Base-by-base conservation (phyloP, 177 flowering plant genomes). In the Vitis hybrid region DNA sequence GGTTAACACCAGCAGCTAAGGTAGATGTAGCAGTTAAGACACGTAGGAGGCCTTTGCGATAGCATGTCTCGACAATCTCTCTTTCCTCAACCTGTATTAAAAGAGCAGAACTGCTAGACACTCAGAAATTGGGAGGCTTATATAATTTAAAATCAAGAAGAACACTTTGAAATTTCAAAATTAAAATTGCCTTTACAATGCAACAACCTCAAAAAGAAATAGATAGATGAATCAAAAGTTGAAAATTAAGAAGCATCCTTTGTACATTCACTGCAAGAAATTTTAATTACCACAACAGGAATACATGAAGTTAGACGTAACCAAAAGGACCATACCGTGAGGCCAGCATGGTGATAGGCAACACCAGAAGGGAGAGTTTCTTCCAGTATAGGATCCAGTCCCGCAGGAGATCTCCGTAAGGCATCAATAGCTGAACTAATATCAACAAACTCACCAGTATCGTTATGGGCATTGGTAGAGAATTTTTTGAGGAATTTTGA, bases 341-440 rank as follows among this genome's bases (percentile, higher is more conserved):
- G 97, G 57, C 99, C 98, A 80, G 97, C 99, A 87, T 95, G 99
- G 81, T 95, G 99, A 82, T 90, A 95, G 61, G 99, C 99, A 72
- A 95, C 98, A 79, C 98, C 99, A 77, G 79, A 76, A 70, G 97
- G 97, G 72, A 95, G 84, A 64, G 97, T 95, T 83, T 93, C 94
- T 75, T 88, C 92, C 52, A 95, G 77, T 74, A 84, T 50, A 64
- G 98, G 94, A 85, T 95, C 99, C 77, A 95, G 68, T 57, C 99
- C 99, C 11, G 85, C 88, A 52, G 98, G 97, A 72, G 87, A 86
- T 69, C 85, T 87, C 78, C 83, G 77, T 74, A 95, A 78, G 60
- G 93, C 88, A 82, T 93, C 97, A 76, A 93, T 84, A 64, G 95
- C 97, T 46, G 88, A 86, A 79, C 80, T 48, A 69, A 85, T 75